Percentiles rank a stretch among this genome's conserved stretches.
phyloP scores from a whole-genome alignment of 1,284 basidiomycete genomes.

The Flammula alnicola region DNA sequence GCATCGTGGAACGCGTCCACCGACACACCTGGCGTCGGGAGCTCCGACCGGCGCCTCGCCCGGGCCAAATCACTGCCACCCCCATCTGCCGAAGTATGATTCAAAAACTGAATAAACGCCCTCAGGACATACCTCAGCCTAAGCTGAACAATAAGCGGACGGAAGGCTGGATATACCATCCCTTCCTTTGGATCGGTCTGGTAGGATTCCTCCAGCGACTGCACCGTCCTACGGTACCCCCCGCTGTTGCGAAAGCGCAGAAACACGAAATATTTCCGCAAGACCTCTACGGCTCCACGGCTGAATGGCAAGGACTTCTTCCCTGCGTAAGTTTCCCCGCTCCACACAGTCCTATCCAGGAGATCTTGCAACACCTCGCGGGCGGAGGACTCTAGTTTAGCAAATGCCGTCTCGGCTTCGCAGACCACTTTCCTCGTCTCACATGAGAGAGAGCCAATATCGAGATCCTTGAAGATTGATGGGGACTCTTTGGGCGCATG shows the following conservation, averaged over 20 bases:
- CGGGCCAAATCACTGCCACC: neutral
- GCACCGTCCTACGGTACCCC: constrained; percentile 43
- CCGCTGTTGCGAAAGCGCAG: constrained; percentile 58
- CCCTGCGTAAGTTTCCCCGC: constrained; percentile 15
- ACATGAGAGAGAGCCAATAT: constrained; percentile 34
- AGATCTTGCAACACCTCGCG: constrained; percentile 42
- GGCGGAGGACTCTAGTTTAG: constrained; percentile 44
- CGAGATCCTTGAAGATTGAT: constrained; percentile 50
- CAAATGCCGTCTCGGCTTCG: constrained; percentile 46
- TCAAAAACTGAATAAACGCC: constrained; percentile 36
- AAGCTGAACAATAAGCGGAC: constrained; percentile 31
- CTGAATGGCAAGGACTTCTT: constrained; percentile 36
- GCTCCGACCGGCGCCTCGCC: constrained; percentile 17
- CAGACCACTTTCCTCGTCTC: constrained; percentile 39
- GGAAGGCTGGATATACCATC: constrained; percentile 32
- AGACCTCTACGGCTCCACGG: constrained; percentile 37
- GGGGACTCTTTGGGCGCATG: constrained; percentile 33
- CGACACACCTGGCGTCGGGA: constrained; percentile 13
- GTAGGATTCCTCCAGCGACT: constrained; percentile 28
- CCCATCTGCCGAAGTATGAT: constrained; percentile 28
- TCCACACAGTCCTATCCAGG: constrained; percentile 31
- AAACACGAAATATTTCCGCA: constrained; percentile 56
- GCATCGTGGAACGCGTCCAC: constrained; percentile 31
- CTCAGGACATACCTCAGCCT: constrained; percentile 36
- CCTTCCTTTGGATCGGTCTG: constrained; percentile 33